Evolutionary conservation across 2,329 filamentous ascomycete genomes (phyloP), one percentile per base, ranked within the genome.

Genomic region (Ophiostoma sp.): DNA sequence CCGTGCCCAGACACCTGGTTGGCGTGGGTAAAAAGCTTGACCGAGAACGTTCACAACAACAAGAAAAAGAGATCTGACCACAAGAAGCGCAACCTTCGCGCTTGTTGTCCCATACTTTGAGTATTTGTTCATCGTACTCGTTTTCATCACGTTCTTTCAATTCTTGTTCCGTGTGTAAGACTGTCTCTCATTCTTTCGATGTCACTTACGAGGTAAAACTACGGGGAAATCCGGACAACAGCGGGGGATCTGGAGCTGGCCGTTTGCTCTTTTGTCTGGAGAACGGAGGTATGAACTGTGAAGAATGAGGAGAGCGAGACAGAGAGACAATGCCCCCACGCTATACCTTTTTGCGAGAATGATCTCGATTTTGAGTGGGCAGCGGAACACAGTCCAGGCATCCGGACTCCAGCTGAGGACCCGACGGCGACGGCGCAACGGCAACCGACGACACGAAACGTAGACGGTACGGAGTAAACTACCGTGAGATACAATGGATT

Each of bases 11-110:
- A 11, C 33, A 63, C 59, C 59, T 42, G 33, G 59, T 63, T 63
- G 59, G 7, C 59, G 33, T 22, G 33, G 15, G 42, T 2, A 42
- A 52, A 63, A 63, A 22, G 57, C 59, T 63, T 39, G 59, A 22
- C 33, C 19, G 33, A 42, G 2, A 63, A 25, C 22, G n/a, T 22
- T 25, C 8, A 55, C 25, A 55, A 28, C 11, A 55, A 25, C 9
- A 55, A 28, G 11, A 39, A 63, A 39, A 63, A 12, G 36, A 15
- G 33, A 39, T 42, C 33, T 63, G 59, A 63, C 33, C 33, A 22
- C 59, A 42, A 63, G 36, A 63, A 42, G n/a, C 59, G 59, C 59
- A n/a, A 63, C 33, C n/a, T 63, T 42, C 33, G 59, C 33, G 59
- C 42, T 63, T 42, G 31, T 42, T 63, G 59, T n/a, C 19, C n/a